Base-by-base conservation (phyloP, 148 eudicot genomes). In the Vaccinium corymbosum region DNA sequence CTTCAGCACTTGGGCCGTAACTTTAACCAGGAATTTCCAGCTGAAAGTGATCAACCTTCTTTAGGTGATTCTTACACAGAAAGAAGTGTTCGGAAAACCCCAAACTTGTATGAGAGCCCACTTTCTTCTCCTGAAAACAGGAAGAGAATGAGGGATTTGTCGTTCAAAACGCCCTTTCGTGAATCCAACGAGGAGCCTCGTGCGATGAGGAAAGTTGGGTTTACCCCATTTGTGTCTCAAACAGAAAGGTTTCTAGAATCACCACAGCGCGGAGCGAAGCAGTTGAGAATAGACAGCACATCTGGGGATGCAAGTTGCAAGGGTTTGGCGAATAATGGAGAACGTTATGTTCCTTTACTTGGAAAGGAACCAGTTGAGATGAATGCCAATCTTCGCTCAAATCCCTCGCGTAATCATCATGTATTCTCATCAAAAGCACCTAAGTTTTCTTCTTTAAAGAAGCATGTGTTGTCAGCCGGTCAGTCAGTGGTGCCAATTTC, bases 41-140 rank as follows among this genome's bases (percentile, higher is more conserved):
- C 80, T 85, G 88, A 84, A 81, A 89, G 85, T 87, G 85, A 89
- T 72, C 83, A 74, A 32, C 46, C 86, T 35, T 86, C 80, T 76
- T 80, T 76, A 17, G 84, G 71, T 64, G 84, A 84, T 68, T 76
- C 83, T 62, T 53, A 83, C 78, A 11, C 17, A 4, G 88, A 85
- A 83, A 82, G 87, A 50, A 84, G 81, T 64, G 72, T 13, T 73
- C 55, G 68, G 51, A 86, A 72, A 83, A 50, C 14, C 81, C 84
- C 80, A 76, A 66, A 78, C 72, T 82, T 87, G 38, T 83, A 80
- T 9, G 86, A 86, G 82, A 83, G 82, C 72, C 83, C 87, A 42
- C 27, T 72, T 29, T 42, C 81, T 84, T 83, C 90, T 61, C 81
- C 81, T 76, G 86, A 86, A 81, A 86, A 72, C 66, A 83, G 81